Evolutionary conservation across 2,329 filamentous ascomycete species (phyloP).

Genomic region (Endothia cerciana): DNA sequence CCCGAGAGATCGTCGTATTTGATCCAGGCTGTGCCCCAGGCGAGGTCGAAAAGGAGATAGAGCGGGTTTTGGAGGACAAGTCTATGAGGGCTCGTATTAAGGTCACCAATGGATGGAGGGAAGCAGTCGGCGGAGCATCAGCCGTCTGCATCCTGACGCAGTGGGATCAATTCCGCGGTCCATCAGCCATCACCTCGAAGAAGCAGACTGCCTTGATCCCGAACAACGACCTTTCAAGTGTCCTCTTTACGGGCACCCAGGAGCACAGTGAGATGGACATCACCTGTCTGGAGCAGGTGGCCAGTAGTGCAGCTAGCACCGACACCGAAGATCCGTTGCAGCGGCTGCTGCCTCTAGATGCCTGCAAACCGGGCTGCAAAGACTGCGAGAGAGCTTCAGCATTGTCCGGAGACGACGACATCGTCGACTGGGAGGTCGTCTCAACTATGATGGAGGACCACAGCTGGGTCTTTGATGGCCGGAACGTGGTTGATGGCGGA

Average conservation of each 20-base stretch:
- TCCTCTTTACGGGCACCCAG: constrained; percentile 10
- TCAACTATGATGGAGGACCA: constrained; percentile 28
- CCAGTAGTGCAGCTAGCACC: constrained; percentile 23
- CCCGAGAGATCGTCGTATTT: constrained; percentile 54
- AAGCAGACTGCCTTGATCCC: constrained; percentile 13
- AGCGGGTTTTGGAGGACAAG: constrained; percentile 34
- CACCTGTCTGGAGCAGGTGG: constrained; percentile 34
- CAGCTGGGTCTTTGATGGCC: constrained; percentile 30
- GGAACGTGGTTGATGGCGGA: constrained; percentile 26
- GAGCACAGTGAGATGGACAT: constrained; percentile 37
- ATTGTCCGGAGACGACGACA: constrained; percentile 22
- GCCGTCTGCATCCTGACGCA: constrained; percentile 56
- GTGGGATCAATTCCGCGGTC: constrained; percentile 54
- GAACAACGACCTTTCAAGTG: background rate
- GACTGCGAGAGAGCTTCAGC: constrained; percentile 22
- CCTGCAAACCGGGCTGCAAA: constrained; percentile 19
- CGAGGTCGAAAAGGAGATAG: constrained; percentile 37
- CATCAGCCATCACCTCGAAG: constrained; percentile 27
- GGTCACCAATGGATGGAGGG: constrained; percentile 47
- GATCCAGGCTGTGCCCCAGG: constrained; percentile 50
- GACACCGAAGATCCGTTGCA: constrained; percentile 20
- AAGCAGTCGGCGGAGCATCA: constrained; percentile 48
- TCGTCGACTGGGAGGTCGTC: constrained; percentile 28
- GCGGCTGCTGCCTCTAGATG: background rate
- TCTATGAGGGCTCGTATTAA: constrained; percentile 39